Base-by-base conservation (phyloP, 495 filamentous ascomycete genomes). In the Stereocaulon alpinum region DNA sequence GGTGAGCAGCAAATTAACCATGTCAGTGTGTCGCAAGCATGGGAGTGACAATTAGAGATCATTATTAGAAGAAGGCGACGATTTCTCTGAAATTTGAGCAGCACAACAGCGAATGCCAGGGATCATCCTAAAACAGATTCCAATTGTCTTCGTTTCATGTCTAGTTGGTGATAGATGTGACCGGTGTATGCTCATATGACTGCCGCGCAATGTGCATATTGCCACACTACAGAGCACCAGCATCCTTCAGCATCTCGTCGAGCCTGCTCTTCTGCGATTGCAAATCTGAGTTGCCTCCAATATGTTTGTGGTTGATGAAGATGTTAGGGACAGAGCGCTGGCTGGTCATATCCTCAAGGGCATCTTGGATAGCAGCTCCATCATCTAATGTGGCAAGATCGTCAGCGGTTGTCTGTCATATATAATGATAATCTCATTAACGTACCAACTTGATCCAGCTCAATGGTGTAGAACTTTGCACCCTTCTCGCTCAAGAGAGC, bases 201-300 rank as follows among this genome's bases (percentile, higher is more conserved):
- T n/a, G 14, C 53, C 45, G 6, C 27, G 5, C 6, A 11, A 12
- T 27, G 0, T 11, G 34, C 9, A 7, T 6, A 15, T 49, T 14
- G 22, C 5, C 30, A 20, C n/a, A 15, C 57, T 51, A 64, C 47
- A 64, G 37, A 63, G 87, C 87, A 63, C 82, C 81, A 66, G 85
- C 88, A 32, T 74, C 76, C 74, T 81, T 80, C 69, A 92, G 71
- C 69, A 91, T 66, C 10, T 59, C 50, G 1, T 76, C 73, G 41
- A 92, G 65, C 56, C 87, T 66, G 0, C 27, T 44, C 74, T 82
- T 84, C 71, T 71, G 78, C 2, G 71, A 78, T 75, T 96, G 89
- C 59, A 98, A 72, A 67, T 97, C 94, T 6, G 90, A 95, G 81
- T 97, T 96, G 52, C 93, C 93, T 42, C 93, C 92, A 69, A 99